Base-by-base conservation (phyloP, 2,329 filamentous ascomycete species). In the Sphaceloma murrayae region DNA sequence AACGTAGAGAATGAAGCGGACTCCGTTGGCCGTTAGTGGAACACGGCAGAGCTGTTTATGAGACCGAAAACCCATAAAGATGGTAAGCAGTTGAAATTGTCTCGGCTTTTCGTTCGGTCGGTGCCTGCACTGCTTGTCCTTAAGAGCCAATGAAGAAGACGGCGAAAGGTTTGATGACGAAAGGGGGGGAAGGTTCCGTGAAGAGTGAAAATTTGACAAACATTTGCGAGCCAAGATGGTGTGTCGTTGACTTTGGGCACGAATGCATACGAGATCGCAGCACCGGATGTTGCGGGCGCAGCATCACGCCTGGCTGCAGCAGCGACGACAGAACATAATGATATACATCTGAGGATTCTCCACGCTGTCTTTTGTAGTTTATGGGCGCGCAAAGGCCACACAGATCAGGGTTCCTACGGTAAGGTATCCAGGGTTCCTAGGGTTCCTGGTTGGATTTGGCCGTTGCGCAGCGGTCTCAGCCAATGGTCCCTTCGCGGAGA, bases 11-110 rank as follows among this genome's bases (percentile, higher is more conserved):
- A 18, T 30, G 19, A 18, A 40, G 36, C 36, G 36, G 17, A 10
- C 17, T 40, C 13, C 36, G 36, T 40, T 40, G 14, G 36, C 27
- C 36, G 36, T 40, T 40, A 29, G 36, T 40, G 36, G 36, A 40
- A 40, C 36, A 40, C 36, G 36, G 36, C 24, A 30, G 36, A 26
- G 36, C 36, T 40, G 36, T 9, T 29, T 29, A 26, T 40, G 36
- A 40, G 36, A 40, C 36, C 24, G 13, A 30, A 36, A 40, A 29
- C 16, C 36, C 36, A 40, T 40, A 40, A 29, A 40, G 36, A 40
- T 40, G 36, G 36, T 40, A 40, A 40, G 36, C 36, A 40, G 36
- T 40, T 40, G 24, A 4, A 18, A 7, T n/a, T 40, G 36, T 40
- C 24, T 40, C 24, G 24, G 36, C 24, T 30, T 39, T 40, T 40